phyloP scores from a whole-genome alignment of 1,139 yeast genomes.

The Saccharomyces hybrid region DNA sequence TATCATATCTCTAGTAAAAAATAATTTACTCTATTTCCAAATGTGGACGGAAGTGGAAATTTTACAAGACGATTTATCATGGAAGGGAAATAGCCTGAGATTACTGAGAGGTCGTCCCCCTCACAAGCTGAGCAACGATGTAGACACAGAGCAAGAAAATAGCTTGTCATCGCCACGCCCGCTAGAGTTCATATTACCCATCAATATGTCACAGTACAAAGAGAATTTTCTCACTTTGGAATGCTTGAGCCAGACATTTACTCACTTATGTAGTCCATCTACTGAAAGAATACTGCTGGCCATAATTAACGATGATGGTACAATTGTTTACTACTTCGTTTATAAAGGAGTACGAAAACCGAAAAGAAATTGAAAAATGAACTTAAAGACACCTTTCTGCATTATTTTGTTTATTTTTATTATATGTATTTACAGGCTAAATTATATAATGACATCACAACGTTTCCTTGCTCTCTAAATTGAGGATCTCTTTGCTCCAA shows the following conservation, averaged over 20 bases:
- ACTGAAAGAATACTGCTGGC: slow-evolving; percentile 43
- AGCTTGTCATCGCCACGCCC: not conserved
- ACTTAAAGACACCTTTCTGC: not conserved
- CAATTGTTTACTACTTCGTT: slow-evolving; percentile 57
- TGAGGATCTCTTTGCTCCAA: slow-evolving; percentile 11
- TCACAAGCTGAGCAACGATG: slow-evolving; percentile 30
- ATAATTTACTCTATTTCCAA: slow-evolving; percentile 45
- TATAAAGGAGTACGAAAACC: slow-evolving; percentile 41
- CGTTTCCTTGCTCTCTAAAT: slow-evolving; percentile 23
- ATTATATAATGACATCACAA: slow-evolving; percentile 16
- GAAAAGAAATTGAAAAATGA: slow-evolving; percentile 4
- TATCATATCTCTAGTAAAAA: slow-evolving; percentile 17
- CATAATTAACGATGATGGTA: slow-evolving; percentile 55
- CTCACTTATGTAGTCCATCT: slow-evolving; percentile 15
- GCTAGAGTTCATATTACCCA: slow-evolving; percentile 31
- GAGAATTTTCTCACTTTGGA: slow-evolving; percentile 32
- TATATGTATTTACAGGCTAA: slow-evolving; percentile 4
- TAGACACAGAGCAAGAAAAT: slow-evolving; percentile 11
- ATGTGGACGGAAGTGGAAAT: slow-evolving; percentile 44
- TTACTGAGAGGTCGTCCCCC: slow-evolving; percentile 31
- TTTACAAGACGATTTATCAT: slow-evolving; percentile 11
- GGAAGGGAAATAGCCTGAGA: slow-evolving; percentile 12
- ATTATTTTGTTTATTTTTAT: not conserved
- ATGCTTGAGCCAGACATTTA: slow-evolving; percentile 26
- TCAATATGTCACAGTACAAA: slow-evolving; percentile 22